Base-by-base conservation (phyloP, 768 basidiomycete genomes). In the Agaricus bisporus region DNA sequence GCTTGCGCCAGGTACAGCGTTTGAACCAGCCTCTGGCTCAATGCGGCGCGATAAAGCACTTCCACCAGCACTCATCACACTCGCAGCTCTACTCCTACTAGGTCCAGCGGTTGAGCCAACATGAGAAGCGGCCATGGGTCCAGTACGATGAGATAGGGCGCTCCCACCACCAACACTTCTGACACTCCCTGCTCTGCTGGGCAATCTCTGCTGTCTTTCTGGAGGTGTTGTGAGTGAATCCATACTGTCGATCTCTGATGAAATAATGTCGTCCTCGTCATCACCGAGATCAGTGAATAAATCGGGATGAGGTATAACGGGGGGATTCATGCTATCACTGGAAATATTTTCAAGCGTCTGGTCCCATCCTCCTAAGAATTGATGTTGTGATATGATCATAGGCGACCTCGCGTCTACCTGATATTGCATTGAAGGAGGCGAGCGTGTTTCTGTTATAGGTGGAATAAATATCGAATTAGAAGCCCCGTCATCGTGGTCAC, bases 141-240 rank as follows among this genome's bases (percentile, higher is more conserved):
- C 42, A 20, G 50, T 37, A 11, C 29, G 50, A 4, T 36, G 50
- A 25, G 41, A 43, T 11, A 51, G 42, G 1, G 20, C 32, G 20
- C 50, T 51, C 29, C 50, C 50, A 15, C 41, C 50, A 10, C 2
- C 32, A 32, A 41, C 50, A 44, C 41, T 43, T 20, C 41, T 43
- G 12, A 36, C 35, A 28, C 51, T 52, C 6, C 41, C 51, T 9
- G 51, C 43, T 37, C 35, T 25, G 42, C 45, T 42, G 2, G 46
- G 39, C 36, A 54, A 42, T 18, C 22, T 26, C 20, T 48, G 46
- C 12, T 48, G 37, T 18, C 29, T 48, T 15, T 8, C 47, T 9
- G 61, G 66, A 3, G 68, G 68, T 9, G 70, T 70, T 5, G 68
- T 68, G 37, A 71, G 58, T 4, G 68, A 63, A 18, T 64, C 66